A percentile compares a stretch with the other conserved stretches of the same genome.
Conservation (phyloP, 106 monocot genomes). For the Triglochin maritima region DNA sequence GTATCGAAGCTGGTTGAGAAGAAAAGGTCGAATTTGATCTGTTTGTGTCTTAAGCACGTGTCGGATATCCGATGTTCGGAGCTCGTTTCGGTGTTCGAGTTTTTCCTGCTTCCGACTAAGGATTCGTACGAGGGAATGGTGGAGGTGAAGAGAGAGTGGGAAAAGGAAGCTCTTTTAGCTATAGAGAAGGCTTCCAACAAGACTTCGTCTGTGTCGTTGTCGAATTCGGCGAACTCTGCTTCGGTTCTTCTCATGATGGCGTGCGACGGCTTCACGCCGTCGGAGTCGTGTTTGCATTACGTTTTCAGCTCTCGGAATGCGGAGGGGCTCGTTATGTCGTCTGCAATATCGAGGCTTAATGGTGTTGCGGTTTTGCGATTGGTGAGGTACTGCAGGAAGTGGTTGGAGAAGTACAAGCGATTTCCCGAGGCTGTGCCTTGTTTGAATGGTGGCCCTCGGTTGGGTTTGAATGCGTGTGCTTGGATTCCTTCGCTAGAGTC, state of each 20-base stretch:
- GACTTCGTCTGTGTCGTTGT: constrained; percentile 22
- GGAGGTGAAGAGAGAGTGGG: constrained; percentile 53
- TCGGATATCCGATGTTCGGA: constrained; percentile 37
- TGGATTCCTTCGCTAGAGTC: constrained; percentile 55
- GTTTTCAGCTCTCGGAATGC: constrained; percentile 43
- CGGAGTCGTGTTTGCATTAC: constrained; percentile 72
- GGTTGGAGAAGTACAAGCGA: constrained; percentile 80
- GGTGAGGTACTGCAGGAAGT: constrained; percentile 67
- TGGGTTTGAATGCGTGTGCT: constrained; percentile 43
- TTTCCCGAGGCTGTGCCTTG: constrained; percentile 49
- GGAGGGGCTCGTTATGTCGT: constrained; percentile 48
- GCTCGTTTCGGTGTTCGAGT: constrained; percentile 27
- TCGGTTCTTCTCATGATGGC: constrained; percentile 71
- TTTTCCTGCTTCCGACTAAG: constrained; percentile 45
- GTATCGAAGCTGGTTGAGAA: constrained; percentile 44
- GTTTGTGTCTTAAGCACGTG: constrained; percentile 28
- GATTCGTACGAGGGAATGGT: constrained; percentile 36
- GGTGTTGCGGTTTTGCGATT: constrained; percentile 49
- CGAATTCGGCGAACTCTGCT: constrained; percentile 30
- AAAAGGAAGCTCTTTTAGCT: constrained; percentile 45
- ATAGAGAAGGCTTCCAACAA: constrained; percentile 35
- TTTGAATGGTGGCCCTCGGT: constrained; percentile 4
- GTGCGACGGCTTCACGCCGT: constrained; percentile 53
- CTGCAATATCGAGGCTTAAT: constrained; percentile 43
- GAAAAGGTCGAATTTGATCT: constrained; percentile 37